Evolutionary conservation across 495 filamentous ascomycete species (phyloP).

Genomic region (Poronia punctata): DNA sequence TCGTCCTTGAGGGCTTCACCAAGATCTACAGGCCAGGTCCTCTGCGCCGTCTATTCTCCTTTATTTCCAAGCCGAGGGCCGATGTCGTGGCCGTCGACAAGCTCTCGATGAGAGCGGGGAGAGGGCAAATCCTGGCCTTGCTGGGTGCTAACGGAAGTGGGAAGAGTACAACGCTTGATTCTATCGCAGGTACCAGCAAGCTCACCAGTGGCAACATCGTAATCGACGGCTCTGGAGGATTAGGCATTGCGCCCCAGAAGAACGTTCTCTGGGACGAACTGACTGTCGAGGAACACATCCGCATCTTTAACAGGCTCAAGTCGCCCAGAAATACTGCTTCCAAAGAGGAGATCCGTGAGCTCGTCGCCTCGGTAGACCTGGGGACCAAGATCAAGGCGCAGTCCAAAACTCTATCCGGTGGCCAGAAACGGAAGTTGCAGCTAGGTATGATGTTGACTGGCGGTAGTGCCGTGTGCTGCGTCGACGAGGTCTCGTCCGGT

Average conservation of each 20-base stretch:
- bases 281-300: conserved; percentile 73
- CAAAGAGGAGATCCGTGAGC: conserved; percentile 45
- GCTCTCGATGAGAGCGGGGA: conserved; percentile 56
- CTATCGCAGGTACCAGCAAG: conserved; percentile 70
- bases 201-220: conserved; percentile 64
- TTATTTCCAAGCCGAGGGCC: conserved; percentile 45
- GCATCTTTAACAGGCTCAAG: conserved; percentile 73
- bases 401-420: conserved; percentile 69
- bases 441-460: conserved; percentile 91
- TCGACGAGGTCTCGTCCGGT: conserved; percentile 80
- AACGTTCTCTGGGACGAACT: conserved; percentile 85
- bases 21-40: conserved; percentile 66
- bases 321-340: conserved; percentile 44
- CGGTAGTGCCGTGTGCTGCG: conserved; percentile 74
- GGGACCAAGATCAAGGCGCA: conserved; percentile 57
- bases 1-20: conserved; percentile 59
- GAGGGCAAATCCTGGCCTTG: conserved; percentile 74
- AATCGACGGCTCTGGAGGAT: conserved; percentile 61
- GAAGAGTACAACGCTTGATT: conserved; percentile 81
- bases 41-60: conserved; percentile 51
- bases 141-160: conserved; percentile 83
- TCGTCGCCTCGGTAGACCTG: conserved; percentile 65
- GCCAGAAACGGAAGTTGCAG: conserved; percentile 86
- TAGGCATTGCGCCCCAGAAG: conserved; percentile 85
- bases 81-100: conserved; percentile 66